Percentiles rank a stretch among this genome's conserved stretches.
phyloP scores from a whole-genome alignment of 2,329 filamentous ascomycete species.

The Gaeumannomyces sp. region DNA sequence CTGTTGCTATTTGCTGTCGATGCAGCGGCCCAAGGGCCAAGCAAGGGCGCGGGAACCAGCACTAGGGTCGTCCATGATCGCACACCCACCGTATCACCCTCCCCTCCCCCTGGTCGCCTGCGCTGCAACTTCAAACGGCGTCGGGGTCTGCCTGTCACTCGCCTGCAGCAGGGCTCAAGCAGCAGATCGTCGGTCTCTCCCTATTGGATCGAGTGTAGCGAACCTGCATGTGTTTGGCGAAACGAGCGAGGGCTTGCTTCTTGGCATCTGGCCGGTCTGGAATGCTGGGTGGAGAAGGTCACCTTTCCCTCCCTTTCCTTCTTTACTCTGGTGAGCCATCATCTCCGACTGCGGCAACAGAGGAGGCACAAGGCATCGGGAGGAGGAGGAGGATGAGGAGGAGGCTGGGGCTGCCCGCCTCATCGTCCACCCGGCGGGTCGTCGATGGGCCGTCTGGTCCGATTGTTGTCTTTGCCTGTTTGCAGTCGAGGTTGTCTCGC shows the following conservation, averaged over 20 bases:
- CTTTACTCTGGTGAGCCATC: no score
- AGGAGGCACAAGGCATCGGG: no score
- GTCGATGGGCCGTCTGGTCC: not conserved
- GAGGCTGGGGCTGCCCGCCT: no score
- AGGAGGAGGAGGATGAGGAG: no score
- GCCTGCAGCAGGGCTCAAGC: not conserved
- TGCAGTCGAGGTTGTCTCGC: not conserved
- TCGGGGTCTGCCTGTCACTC: not conserved
- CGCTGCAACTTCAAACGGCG: not conserved
- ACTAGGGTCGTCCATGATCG: no score
- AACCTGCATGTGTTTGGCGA: conserved; percentile 1
- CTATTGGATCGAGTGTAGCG: not conserved
- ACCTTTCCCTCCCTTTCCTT: no score
- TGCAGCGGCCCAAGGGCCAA: no score
- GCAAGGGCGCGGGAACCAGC: no score
- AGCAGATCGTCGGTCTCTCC: not conserved
- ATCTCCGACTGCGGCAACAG: no score
- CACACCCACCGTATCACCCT: not conserved
- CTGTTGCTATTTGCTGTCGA: no score
- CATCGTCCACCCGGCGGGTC: no score
- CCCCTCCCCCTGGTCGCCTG: not conserved
- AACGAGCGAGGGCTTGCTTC: not conserved
- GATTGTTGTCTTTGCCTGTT: not conserved
- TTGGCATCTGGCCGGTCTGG: not conserved
- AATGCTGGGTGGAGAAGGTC: not conserved